phyloP scores from a whole-genome alignment of 805 yeast genomes.

The Sungouiella thailandica region DNA sequence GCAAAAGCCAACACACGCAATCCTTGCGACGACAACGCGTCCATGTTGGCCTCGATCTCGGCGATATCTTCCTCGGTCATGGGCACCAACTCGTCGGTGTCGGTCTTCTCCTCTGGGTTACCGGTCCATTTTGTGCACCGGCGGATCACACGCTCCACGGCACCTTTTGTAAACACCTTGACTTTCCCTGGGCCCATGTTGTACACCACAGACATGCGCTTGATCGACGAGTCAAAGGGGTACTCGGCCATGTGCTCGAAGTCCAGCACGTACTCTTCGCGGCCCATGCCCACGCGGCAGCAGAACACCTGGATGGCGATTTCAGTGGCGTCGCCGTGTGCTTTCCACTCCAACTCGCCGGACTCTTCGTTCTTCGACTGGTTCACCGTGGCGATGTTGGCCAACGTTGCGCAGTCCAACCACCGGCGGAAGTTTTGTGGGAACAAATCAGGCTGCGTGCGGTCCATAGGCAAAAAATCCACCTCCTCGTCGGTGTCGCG shows the following conservation, averaged over 20 bases:
- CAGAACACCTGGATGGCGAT: slow-evolving; percentile 17
- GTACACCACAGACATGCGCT: slow-evolving; percentile 16
- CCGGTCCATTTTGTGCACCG: slow-evolving; percentile 16
- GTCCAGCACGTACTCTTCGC: slow-evolving; percentile 22
- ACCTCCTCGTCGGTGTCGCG: slow-evolving; percentile 34
- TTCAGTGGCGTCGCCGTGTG: slow-evolving; percentile 19
- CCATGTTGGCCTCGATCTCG: slow-evolving; percentile 15
- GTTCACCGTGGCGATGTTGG: slow-evolving; percentile 70
- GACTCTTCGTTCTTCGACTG: slow-evolving; percentile 39
- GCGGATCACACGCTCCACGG: slow-evolving; percentile 15
- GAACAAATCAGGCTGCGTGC: slow-evolving; percentile 14
- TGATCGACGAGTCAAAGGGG: slow-evolving; percentile 16
- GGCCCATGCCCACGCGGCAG: slow-evolving; percentile 12
- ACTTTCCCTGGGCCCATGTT: slow-evolving; percentile 7
- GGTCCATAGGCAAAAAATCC: slow-evolving; percentile 19
- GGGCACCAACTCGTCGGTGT: slow-evolving; percentile 9
- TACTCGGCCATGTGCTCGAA: slow-evolving; percentile 13
- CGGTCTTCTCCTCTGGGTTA: slow-evolving; percentile 14
- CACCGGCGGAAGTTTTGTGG: slow-evolving; percentile 40
- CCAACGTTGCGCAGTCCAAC: slow-evolving; percentile 66
- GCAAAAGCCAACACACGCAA: slow-evolving; percentile 19
- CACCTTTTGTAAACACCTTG: slow-evolving; percentile 16
- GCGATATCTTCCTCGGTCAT: slow-evolving; percentile 14
- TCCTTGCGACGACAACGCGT: slow-evolving; percentile 16
- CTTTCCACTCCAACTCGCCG: slow-evolving; percentile 23